Evolutionary conservation across 1,284 basidiomycete species (phyloP), one percentile per base, ranked within the genome.

Genomic region (Trichosporon sp.): DNA sequence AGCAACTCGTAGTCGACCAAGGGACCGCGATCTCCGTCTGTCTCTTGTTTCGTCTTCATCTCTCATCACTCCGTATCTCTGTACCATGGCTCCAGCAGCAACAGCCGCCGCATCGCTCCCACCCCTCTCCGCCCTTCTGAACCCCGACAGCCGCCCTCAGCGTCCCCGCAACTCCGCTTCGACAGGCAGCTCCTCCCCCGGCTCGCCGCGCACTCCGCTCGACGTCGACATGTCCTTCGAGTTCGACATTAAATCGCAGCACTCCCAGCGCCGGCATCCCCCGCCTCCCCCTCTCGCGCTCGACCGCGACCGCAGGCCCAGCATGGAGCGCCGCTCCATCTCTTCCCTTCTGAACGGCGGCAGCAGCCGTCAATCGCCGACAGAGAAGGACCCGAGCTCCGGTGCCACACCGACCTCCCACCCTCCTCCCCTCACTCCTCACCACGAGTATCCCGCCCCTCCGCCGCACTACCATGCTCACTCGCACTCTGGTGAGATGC

Each of bases 311-410:
- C 37, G 63, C 48, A 59, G 70, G 32, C 66, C 66, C 0, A 73
- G 73, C 46, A 70, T 68, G 14, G 73, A 71, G 46, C 68, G 70
- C 11, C 68, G 68, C 31, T 70, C 56, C 54, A 74, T 74, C 31
- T 66, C 68, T 0, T 56, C 68, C 4, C 56, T 74, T 6, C 56
- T 74, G 32, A 74, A 74, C 54, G 70, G 59, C 16, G 54, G 59
- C 59, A 37, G 31, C 32, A 63, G 59, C 21, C 59, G 16, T 35
- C 32, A 32, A 2, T 63, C 59, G 6, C 59, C 59, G 16, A n/a
- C 59, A 35, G 37, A 65, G 10, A n/a, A 37, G 8, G 31, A 59
- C 8, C 8, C 61, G n/a, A 51, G 35, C 46, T 4, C 51, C 7
- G 19, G 26, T 54, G 51, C 31, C 51, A 35, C 65, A 16, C 12